Percentiles rank a stretch among this genome's conserved stretches.
phyloP scores from a whole-genome alignment of 768 basidiomycete genomes.

The Imleria badia region DNA sequence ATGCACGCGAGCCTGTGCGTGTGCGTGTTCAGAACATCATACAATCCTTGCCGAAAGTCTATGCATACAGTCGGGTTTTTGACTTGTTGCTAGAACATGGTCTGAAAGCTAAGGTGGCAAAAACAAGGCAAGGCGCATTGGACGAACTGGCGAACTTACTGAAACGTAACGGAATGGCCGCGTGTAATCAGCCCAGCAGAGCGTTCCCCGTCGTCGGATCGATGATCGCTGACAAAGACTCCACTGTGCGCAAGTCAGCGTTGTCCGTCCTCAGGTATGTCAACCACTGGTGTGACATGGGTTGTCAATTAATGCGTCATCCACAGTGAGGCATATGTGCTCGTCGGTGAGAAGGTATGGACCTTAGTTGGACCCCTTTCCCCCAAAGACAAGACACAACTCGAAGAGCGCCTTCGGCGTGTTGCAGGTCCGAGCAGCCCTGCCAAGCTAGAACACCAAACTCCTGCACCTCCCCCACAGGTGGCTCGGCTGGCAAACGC shows the following conservation, averaged over 20 bases:
- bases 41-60: constrained; percentile 82
- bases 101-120: constrained; percentile 85
- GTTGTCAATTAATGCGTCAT: constrained; percentile 11
- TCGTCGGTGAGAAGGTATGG: constrained; percentile 88
- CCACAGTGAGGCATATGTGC: constrained; percentile 72
- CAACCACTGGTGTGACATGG: background rate
- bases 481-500: constrained; percentile 51
- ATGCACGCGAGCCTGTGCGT: constrained; percentile 82
- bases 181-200: constrained; percentile 73
- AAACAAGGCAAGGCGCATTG: constrained; percentile 83
- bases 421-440: constrained; percentile 65
- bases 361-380: constrained; percentile 69
- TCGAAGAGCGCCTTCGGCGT: constrained; percentile 86
- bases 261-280: constrained; percentile 76
- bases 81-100: constrained; percentile 87
- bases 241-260: constrained; percentile 84
- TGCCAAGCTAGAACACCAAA: constrained; percentile 39
- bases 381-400: constrained; percentile 87
- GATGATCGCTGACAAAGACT: constrained; percentile 88
- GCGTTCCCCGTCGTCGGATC: constrained; percentile 75
- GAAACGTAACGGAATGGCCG: constrained; percentile 77
- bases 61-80: constrained; percentile 91
- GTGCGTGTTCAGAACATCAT: constrained; percentile 81
- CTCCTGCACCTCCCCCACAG: constrained; percentile 44
- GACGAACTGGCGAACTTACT: constrained; percentile 79